Evolutionary conservation across 2,329 filamentous ascomycete species (phyloP), one percentile per base, ranked within the genome.

Genomic region (Epichloe baconii): DNA sequence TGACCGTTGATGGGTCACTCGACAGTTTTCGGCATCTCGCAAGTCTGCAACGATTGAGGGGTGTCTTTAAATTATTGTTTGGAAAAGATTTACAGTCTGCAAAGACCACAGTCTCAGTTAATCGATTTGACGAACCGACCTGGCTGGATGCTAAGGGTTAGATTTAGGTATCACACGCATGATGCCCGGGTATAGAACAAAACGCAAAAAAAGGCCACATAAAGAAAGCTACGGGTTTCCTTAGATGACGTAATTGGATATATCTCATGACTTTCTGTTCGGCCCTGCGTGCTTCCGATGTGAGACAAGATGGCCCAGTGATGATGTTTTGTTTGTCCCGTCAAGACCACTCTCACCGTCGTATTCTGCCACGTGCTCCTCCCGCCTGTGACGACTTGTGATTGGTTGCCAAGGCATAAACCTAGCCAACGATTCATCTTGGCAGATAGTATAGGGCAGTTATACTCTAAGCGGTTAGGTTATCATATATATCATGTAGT

Each of bases 21-120:
- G 19, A 35, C 36, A 40, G 19, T 6, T 37, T 17, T 31, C 36
- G 31, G 41, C 36, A 34, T 4, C 40, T 36, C 36, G 43, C 31
- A 44, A 38, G 35, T 10, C 37, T 37, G 19, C 42, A 19, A 21
- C 34, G 37, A 49, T 44, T 17, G 41, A 40, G 4, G 14, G 31
- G 36, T 37, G 7, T 42, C 23, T 40, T 23, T 11, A 5, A 4
- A 3, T n/a, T 43, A 21, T 43, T 43, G n/a, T 14, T 35, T 17
- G 34, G 48, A 14, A 38, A 44, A 49, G 48, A 49, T 14, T 12
- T 26, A 49, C 19, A 49, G 48, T 49, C 41, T 49, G 48, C 41
- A 49, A 44, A 37, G 41, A 38, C 34, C 34, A n/a, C 46, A 48
- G 15, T 15, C 40, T 15, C 5, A 2, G 1, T 43, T n/a, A 14